Conservation (phyloP, 2,329 filamentous ascomycete genomes). For the Fusarium solani-melongenae region DNA sequence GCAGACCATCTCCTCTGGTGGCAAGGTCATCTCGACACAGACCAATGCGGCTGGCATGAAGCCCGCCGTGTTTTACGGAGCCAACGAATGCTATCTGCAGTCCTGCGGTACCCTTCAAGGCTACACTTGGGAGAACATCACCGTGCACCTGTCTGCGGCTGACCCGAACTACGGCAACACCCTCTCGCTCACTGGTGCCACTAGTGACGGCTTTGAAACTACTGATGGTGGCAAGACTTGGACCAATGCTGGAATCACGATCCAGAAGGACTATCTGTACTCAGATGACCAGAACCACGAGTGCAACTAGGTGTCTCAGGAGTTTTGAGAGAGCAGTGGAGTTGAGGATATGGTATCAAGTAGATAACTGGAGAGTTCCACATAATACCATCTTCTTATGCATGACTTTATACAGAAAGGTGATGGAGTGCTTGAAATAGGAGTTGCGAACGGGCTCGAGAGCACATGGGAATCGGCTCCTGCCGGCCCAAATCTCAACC, state of each 20-base stretch:
- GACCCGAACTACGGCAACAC: slow-evolving; percentile 17
- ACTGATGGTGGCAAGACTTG: slow-evolving; percentile 23
- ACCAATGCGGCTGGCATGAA: slow-evolving; percentile 28
- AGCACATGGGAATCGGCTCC: too few species aligned
- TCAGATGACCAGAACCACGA: slow-evolving; percentile 23
- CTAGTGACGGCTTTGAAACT: slow-evolving; percentile 9
- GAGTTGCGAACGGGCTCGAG: too few species aligned
- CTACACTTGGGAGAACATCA: slow-evolving; percentile 22
- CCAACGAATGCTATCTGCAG: slow-evolving; percentile 27
- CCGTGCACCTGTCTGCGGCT: slow-evolving; percentile 12
- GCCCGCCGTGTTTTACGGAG: slow-evolving; percentile 22
- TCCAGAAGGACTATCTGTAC: slow-evolving; percentile 24
- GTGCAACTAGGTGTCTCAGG: neutral
- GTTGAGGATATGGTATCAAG: neutral
- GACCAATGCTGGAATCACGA: slow-evolving; percentile 12
- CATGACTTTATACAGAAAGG: too few species aligned
- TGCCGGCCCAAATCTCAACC: too few species aligned
- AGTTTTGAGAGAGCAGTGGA: neutral
- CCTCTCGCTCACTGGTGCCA: slow-evolving; percentile 6
- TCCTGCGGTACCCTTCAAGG: slow-evolving; percentile 12
- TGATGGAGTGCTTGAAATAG: too few species aligned
- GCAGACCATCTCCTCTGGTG: slow-evolving; percentile 17
- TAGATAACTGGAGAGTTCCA: neutral
- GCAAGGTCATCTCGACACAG: slow-evolving; percentile 20
- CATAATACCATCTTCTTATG: neutral